Base-by-base conservation (phyloP, 177 flowering plant genomes). In the Vitis hybrid region DNA sequence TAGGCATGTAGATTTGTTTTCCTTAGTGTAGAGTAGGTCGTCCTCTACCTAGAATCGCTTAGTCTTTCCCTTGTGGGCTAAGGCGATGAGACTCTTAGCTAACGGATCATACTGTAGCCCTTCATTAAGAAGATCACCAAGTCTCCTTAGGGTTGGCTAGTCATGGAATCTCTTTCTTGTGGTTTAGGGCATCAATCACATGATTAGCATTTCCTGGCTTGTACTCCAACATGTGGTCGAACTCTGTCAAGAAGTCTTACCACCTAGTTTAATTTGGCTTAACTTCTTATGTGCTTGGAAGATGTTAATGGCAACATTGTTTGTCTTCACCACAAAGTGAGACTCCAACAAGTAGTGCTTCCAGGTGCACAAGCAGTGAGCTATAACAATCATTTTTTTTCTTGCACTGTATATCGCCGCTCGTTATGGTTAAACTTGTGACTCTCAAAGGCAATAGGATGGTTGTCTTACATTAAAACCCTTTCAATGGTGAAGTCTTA, bases 181-280 rank as follows among this genome's bases (percentile, higher is more conserved):
- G 15, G 60, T 18, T 56, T 55, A 66, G 6, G 2, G 50, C 18
- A 55, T 66, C 19, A 5, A n/a, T 60, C 48, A 55, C 60, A 2
- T 11, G 11, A 35, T 66, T 66, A 2, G 32, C n/a, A 2, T 14
- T 12, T 32, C 35, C 61, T 15, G 35, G 18, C 49, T 56, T 66
- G 11, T 66, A 15, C 21, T 66, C 50, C 51, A 52, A 13, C 11
- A 0, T 3, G 15, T 19, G 54, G 57, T 66, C 19, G 15, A 52
- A 66, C 51, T 66, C 61, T 14, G 60, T 49, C 13, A 66, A 35
- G 50, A 66, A 55, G 11, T 66, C 60, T 30, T 55, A 11, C 51
- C 69, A 66, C 11, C 60, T 15, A 11, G 50, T 27, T 55, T 66
- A 49, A 14, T 55, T 66, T 30, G 21, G 69, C 7, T 18, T 21